Base-by-base conservation (phyloP, 2,329 filamentous ascomycete species). In the Aspergillus sp. region DNA sequence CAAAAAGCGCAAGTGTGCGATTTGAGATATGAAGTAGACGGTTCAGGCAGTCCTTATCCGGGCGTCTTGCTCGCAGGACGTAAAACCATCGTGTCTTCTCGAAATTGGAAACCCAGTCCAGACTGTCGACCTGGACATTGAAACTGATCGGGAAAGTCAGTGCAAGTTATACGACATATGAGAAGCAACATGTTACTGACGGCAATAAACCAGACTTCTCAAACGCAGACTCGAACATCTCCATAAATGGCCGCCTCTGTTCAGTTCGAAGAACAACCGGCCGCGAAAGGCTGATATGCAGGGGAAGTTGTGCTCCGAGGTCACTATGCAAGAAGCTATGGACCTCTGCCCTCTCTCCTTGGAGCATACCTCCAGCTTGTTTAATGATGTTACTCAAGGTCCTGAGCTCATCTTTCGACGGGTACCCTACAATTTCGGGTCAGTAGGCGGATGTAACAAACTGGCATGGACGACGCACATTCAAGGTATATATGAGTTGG, bases 401-500 rank as follows among this genome's bases (percentile, higher is more conserved):
- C 3, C 40, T 53, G 24, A 77, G 63, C 47, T 78, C 74, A 30
- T 64, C 54, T 62, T 70, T 72, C 4, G 68, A 63, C 9, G 78
- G 77, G 64, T 73, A 72, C 76, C 76, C 77, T 79, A 53, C 42
- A 57, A 13, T 15, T 39, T 40, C 59, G 56, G 68, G 68, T 33
- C 62, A 57, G 51, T 47, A 40, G 40, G 39, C 24, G 12, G 41
- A 39, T 22, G 11, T 41, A 39, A 42, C 24, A 56, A 12, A 27
- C 56, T 13, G 17, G 51, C 54, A 17, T 47, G 15, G 9, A 17
- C 17, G 33, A 55, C 17, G 24, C 81, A 96, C 95, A 99, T 78
- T 98, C 93, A 56, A 96, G 80, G 73, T 96, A 98, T 46, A 98
- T 72, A 75, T 98, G 93, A 34, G 88, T 91, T 1, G 93, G 91